Base-by-base conservation (phyloP, 2,329 filamentous ascomycete species). In the Chaetomiaceae sp. region DNA sequence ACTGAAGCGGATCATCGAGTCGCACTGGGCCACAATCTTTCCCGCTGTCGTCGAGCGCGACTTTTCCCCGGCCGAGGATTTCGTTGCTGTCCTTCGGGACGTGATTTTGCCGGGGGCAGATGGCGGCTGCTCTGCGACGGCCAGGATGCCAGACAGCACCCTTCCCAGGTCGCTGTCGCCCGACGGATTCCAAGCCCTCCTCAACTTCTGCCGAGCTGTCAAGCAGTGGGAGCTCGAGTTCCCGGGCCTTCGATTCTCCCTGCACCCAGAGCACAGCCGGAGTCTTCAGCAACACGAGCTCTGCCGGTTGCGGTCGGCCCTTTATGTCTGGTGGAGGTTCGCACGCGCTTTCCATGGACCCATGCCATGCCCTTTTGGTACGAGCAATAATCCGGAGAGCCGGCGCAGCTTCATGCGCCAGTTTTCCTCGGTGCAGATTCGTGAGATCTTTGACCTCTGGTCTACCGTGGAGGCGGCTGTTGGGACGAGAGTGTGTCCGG, bases 301-400 rank as follows among this genome's bases (percentile, higher is more conserved):
- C 22, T 52, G 59, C n/a, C 68, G 74, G 38, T 65, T 78, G 41
- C 69, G 76, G 5, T 66, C 68, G 50, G 75, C 72, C 1, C 58
- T 79, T 24, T 76, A 75, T 41, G 62, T 66, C 26, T 79, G 75
- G 75, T 77, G 75, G 74, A 64, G 75, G 4, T 79, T 74, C 51
- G 66, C 72, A 6, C 67, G 68, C 27, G 71, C 74, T 49, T 78
- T 78, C 48, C 74, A 79, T 38, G 68, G 69, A 10, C 67, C 68
- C 26, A 60, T 22, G 6, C 18, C 33, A 6, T 24, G 29, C 66
- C 62, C 9, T 60, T 14, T 6, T 14, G 7, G 29, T 6, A 6
- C 15, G 9, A 63, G 20, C 35, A 36, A 55, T 50, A 55, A 51
- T 17, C 47, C 51, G 8, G 65, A 71, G 36, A 65, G 69, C 11